Conservation (phyloP, 345 rosid species). For the Cardamine chenopodiifolia region DNA sequence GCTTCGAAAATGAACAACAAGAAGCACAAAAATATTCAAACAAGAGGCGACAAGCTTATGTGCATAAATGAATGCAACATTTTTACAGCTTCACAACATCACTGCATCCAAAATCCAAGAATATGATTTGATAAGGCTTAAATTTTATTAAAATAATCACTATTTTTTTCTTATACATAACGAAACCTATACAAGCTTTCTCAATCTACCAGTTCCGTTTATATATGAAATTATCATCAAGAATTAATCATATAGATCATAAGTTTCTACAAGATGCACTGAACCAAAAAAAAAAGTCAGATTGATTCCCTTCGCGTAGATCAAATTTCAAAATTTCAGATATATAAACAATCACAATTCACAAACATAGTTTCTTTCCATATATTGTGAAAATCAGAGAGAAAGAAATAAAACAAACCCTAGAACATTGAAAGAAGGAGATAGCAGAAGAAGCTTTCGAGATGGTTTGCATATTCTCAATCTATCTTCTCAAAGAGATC, state of each 20-base stretch:
- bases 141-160: neutral
- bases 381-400: neutral
- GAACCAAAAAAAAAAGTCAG: neutral
- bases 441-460: constrained; percentile 70
- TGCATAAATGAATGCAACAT: too few species aligned
- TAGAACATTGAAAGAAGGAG: constrained; percentile 70
- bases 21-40: too few species aligned
- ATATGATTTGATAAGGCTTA: neutral
- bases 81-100: too few species aligned
- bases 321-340: constrained; percentile 1
- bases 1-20: constrained; percentile 1
- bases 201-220: too few species aligned
- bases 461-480: constrained; percentile 62
- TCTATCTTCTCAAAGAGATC: neutral
- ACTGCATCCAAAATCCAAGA: neutral
- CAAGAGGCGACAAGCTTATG: neutral
- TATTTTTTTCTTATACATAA: neutral
- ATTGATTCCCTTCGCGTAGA: neutral
- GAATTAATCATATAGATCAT: neutral
- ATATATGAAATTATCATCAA: neutral
- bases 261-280: neutral
- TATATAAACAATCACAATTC: neutral
- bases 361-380: neutral
- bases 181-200: neutral
- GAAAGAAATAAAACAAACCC: constrained; percentile 47